Percentiles rank a stretch among this genome's conserved stretches.
phyloP scores from a whole-genome alignment of 2,329 filamentous ascomycete genomes.

The Xylaria sp. region DNA sequence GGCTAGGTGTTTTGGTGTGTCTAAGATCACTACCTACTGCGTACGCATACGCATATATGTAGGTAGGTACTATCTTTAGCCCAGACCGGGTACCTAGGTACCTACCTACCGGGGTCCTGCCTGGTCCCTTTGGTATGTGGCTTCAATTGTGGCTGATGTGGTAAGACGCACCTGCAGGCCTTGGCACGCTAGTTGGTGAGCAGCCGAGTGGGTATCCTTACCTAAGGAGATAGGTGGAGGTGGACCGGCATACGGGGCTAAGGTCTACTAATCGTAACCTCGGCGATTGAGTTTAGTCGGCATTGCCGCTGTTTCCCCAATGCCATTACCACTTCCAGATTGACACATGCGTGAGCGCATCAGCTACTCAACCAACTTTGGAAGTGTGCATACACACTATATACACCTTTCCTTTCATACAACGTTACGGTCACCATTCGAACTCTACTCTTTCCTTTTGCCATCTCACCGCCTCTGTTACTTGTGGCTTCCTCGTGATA shows the following conservation, averaged over 20 bases:
- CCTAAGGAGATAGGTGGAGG: conserved; percentile 2
- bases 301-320: conserved; percentile 18
- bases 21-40: no score
- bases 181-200: conserved; percentile 9
- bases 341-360: not conserved
- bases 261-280: conserved; percentile 7
- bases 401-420: not conserved
- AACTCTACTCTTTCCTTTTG: not conserved
- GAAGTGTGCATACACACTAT: not conserved
- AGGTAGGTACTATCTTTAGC: not conserved
- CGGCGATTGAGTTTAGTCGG: conserved; percentile 24
- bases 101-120: not conserved
- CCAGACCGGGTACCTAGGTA: no score
- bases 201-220: not conserved
- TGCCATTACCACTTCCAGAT: not conserved
- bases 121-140: not conserved
- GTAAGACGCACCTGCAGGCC: not conserved
- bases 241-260: not conserved
- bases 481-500: not conserved
- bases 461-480: conserved; percentile 7
- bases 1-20: no score
- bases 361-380: not conserved
- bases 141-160: conserved; percentile 9
- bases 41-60: no score
- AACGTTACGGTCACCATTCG: conserved; percentile 12